Percentiles rank a stretch among this genome's conserved stretches.
These are phyloP conservation scores for Sugiyamaella paludigena DNA, from an alignment of 1,139 yeast genomes.

Conservation along the genomic window DNA sequence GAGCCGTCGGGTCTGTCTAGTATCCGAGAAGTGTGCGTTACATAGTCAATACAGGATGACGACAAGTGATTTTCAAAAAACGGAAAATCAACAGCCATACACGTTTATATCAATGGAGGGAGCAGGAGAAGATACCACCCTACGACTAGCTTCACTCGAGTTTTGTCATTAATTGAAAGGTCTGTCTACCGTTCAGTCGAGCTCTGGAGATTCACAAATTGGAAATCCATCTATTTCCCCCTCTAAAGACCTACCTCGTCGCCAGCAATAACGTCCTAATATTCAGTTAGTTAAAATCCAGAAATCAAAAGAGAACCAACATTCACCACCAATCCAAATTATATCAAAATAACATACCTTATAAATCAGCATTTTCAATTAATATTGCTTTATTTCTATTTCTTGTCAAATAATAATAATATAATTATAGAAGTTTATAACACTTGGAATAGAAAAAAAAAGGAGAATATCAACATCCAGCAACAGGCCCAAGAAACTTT, in stretches of 20 bases:
- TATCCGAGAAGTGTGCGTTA: too few species aligned
- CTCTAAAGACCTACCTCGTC: constrained; percentile 86
- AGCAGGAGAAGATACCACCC: too few species aligned
- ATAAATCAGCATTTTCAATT: constrained; percentile 33
- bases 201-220: too few species aligned
- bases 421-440: background rate
- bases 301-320: too few species aligned
- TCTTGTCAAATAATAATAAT: too few species aligned
- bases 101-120: too few species aligned
- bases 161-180: too few species aligned
- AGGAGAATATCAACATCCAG: constrained; percentile 4
- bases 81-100: background rate
- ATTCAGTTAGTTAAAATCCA: constrained; percentile 21
- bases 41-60: too few species aligned
- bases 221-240: too few species aligned
- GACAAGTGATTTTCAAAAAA: too few species aligned
- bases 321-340: background rate
- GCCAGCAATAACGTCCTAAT: constrained; percentile 78
- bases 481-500: background rate
- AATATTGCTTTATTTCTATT: background rate
- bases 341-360: constrained; percentile 26
- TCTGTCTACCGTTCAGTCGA: too few species aligned
- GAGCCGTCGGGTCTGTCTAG: background rate
- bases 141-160: too few species aligned
- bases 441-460: constrained; percentile 6